phyloP scores from a whole-genome alignment of 805 yeast species.

The Suhomyces faveliae region DNA sequence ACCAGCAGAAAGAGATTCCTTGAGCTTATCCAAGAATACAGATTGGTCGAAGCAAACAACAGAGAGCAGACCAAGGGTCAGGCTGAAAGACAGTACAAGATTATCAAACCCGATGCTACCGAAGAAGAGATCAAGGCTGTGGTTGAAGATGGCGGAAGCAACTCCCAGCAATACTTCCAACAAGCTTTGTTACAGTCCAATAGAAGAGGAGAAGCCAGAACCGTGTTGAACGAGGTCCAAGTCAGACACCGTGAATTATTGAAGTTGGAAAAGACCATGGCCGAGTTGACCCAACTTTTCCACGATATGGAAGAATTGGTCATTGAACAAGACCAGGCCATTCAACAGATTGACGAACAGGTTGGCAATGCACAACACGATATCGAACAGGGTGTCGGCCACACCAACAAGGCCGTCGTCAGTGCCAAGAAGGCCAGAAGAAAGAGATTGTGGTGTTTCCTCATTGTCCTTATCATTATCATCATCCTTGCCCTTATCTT shows the following conservation, averaged over 20 bases:
- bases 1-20: conserved; percentile 81
- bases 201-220: conserved; percentile 91
- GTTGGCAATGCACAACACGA: conserved; percentile 83
- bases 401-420: conserved; percentile 85
- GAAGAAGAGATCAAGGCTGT: conserved; percentile 82
- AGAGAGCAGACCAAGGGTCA: conserved; percentile 80
- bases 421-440: conserved; percentile 87
- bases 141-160: conserved; percentile 67
- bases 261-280: conserved; percentile 92
- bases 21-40: conserved; percentile 81
- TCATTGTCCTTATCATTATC: conserved; percentile 58
- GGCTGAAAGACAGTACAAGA: conserved; percentile 89
- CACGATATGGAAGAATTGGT: conserved; percentile 96
- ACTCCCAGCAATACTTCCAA: conserved; percentile 88
- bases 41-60: conserved; percentile 82
- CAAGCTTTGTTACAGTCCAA: conserved; percentile 86
- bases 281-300: conserved; percentile 91
- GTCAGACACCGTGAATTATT: conserved; percentile 92
- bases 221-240: conserved; percentile 94
- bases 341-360: conserved; percentile 78
- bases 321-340: conserved; percentile 88
- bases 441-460: conserved; percentile 83
- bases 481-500: conserved; percentile 66
- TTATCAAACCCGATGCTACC: conserved; percentile 83
- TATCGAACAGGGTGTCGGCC: conserved; percentile 91